Conservation (phyloP, 305 asterid genomes). For the Solanum aculeatissimum region DNA sequence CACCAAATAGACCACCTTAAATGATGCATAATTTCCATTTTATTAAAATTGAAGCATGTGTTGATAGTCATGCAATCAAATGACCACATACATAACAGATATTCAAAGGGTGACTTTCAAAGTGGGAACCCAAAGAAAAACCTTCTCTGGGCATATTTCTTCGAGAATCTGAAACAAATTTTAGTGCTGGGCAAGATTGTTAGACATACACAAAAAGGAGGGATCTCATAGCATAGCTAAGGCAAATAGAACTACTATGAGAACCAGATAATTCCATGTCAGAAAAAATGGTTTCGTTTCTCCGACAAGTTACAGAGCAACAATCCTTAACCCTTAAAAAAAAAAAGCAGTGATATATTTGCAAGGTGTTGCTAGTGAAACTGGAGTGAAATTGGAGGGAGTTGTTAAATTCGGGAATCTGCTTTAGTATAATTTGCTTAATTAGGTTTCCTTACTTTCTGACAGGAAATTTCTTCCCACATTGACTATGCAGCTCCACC, state of each 20-base stretch:
- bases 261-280: background rate
- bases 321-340: background rate
- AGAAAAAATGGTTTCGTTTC: background rate
- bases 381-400: background rate
- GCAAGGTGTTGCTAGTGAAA: background rate
- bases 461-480: background rate
- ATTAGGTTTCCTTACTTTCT: background rate
- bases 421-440: background rate
- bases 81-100: background rate
- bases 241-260: background rate
- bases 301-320: background rate
- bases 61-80: background rate
- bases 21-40: background rate
- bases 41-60: background rate
- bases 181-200: background rate
- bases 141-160: background rate
- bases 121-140: background rate
- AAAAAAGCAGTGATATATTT: background rate
- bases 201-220: background rate
- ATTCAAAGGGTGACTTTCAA: background rate
- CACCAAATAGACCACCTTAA: background rate
- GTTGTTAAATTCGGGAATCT: background rate
- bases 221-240: background rate
- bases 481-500: background rate
- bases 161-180: background rate